A percentile compares a stretch with the other conserved stretches of the same genome.
Conservation (phyloP, 1,139 yeast species). For the Hemisphaericaspora lyxosophila region DNA sequence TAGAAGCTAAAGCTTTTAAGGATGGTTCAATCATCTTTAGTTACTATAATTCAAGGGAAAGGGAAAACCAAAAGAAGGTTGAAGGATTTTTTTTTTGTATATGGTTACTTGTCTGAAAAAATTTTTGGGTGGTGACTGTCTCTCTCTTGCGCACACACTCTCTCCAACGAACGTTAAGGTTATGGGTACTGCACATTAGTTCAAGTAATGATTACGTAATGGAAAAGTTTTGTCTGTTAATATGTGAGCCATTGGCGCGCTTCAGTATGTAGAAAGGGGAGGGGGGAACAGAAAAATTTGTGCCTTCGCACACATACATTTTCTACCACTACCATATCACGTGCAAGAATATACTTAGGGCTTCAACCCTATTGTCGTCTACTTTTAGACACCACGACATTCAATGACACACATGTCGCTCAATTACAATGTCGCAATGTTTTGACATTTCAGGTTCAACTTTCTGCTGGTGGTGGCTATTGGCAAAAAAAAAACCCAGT, state of each 20-base stretch:
- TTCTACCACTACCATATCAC: too few relatives aligned
- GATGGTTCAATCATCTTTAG: constrained; percentile 93
- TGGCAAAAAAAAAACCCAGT: too few relatives aligned
- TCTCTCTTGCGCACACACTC: too few relatives aligned
- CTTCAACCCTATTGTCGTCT: neutral
- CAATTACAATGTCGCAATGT: neutral
- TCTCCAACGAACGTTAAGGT: too few relatives aligned
- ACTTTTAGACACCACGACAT: constrained; percentile 4
- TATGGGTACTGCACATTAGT: constrained; percentile 6
- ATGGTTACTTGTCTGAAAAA: neutral
- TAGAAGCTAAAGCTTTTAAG: constrained; percentile 97
- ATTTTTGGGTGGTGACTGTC: constrained; percentile 2
- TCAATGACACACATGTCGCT: neutral
- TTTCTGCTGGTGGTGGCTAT: too few relatives aligned
- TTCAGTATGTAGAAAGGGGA: too few relatives aligned
- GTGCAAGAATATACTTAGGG: neutral
- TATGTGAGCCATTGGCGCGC: too few relatives aligned
- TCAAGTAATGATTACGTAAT: neutral
- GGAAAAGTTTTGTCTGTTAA: too few relatives aligned
- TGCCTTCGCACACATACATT: too few relatives aligned
- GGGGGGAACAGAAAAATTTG: too few relatives aligned
- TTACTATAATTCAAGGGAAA: constrained; percentile 8
- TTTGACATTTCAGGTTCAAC: neutral
- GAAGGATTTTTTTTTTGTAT: constrained; percentile 2
- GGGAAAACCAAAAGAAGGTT: constrained; percentile 1